A percentile compares a stretch with the other conserved stretches of the same genome.
Conservation (phyloP, 2,329 filamentous ascomycete species). For the Botrytis tulipae region DNA sequence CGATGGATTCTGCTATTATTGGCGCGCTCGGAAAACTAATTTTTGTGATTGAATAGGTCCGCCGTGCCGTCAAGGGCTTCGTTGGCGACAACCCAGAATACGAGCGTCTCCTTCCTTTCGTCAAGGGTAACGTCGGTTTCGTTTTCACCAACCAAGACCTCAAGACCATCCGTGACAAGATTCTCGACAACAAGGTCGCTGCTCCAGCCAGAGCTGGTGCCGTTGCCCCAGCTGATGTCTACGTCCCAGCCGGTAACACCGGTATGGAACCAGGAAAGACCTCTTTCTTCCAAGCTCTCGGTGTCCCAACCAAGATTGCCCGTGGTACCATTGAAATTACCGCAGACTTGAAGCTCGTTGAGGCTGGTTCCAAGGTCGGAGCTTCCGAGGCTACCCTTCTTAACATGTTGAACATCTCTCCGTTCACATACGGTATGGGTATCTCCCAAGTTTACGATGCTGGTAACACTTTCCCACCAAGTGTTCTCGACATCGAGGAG, state of each 20-base stretch:
- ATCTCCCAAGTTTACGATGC: slow-evolving; percentile 96
- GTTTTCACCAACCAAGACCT: slow-evolving; percentile 99
- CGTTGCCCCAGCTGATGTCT: slow-evolving; percentile 89
- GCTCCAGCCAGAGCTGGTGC: slow-evolving; percentile 98
- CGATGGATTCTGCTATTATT: neutral
- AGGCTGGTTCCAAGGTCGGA: slow-evolving; percentile 90
- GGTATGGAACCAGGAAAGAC: slow-evolving; percentile 99
- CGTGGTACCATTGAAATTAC: slow-evolving; percentile 99
- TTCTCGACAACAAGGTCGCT: slow-evolving; percentile 94
- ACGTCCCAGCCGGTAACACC: slow-evolving; percentile 95
- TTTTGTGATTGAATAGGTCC: slow-evolving; percentile 57
- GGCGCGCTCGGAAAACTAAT: slow-evolving; percentile 15
- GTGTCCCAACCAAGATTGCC: slow-evolving; percentile 99
- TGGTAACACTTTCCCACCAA: slow-evolving; percentile 85
- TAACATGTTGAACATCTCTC: slow-evolving; percentile 99
- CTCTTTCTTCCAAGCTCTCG: slow-evolving; percentile 99
- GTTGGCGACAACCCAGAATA: slow-evolving; percentile 88
- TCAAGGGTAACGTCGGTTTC: slow-evolving; percentile 98
- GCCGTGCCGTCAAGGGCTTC: slow-evolving; percentile 97
- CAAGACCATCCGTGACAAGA: slow-evolving; percentile 89
- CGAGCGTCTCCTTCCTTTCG: slow-evolving; percentile 92
- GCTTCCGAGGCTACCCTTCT: slow-evolving; percentile 97
- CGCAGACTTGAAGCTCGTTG: slow-evolving; percentile 94
- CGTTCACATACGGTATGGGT: slow-evolving; percentile 99
- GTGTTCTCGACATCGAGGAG: slow-evolving; percentile 91